Base-by-base conservation (phyloP, 352 stramenopile species). In the Pythium dissotocum region DNA sequence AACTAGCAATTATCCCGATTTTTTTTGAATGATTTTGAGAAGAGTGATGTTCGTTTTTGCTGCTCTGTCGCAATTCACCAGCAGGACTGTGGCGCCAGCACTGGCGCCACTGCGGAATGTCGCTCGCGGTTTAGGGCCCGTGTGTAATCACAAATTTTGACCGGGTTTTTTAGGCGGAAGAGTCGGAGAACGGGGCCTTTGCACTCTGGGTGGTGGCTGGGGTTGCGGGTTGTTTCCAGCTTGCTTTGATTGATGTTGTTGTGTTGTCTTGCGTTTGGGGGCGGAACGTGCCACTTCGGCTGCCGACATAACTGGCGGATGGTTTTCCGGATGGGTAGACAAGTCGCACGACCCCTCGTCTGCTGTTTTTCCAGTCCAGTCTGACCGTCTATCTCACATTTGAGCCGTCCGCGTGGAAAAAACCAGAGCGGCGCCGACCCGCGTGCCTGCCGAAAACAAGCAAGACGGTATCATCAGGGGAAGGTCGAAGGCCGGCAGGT, bases 301-400 rank as follows among this genome's bases (percentile, higher is more conserved):
- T 28, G 40, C 46, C 60, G 30, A 42, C 40, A 38, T 42, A 38
- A 38, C 13, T 44, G 49, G 64, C 64, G 57, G 57, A 58, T 70
- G 64, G 64, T 65, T 65, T 70, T 57, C 35, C 28, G 53, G 56
- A 61, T 65, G 64, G 63, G 52, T 70, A 70, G 64, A 70, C 64
- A 70, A 70, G 64, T 70, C 64, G 64, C 64, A 65, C 64, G 57
- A 65, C 64, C 48, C 64, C 64, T 70, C 64, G 64, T 70, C 64
- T 70, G 63, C 63, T 70, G 54, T 58, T 64, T 64, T 54, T 51
- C 44, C 16, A 38, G 33, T 30, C 8, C 49, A 48, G 13, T 68
- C 62, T 62, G 62, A 42, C 62, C 60, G 46, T 61, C 52, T 67
- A 33, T 59, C 30, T 21, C 61, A 60, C 61, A 26, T 58, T 51